These are phyloP conservation scores for Nicotiana otophora DNA, from an alignment of 257 asterid genomes.

Conservation along the genomic window DNA sequence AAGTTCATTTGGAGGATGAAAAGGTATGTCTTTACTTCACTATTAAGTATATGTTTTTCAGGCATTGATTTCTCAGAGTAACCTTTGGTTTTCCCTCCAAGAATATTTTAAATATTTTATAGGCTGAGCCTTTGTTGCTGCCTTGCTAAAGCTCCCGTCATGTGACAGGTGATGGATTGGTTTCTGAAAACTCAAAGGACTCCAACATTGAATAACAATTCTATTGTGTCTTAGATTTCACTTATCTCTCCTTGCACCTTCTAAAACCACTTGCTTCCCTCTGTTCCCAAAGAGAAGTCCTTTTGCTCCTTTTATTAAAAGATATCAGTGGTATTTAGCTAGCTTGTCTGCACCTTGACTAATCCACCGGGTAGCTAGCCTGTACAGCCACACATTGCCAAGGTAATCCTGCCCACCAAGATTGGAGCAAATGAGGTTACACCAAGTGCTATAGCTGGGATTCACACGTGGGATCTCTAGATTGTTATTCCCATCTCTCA, in stretches of 20 bases:
- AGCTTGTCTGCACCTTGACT: not conserved
- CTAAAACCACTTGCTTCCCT: not conserved
- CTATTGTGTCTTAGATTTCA: not conserved
- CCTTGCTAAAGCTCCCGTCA: not conserved
- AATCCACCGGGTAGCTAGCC: not conserved
- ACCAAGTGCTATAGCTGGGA: conserved; percentile 3
- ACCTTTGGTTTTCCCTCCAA: not conserved
- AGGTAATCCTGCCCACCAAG: not conserved
- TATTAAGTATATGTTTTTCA: not conserved
- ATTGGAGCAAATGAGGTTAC: not conserved
- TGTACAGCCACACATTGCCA: not conserved
- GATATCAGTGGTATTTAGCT: not conserved
- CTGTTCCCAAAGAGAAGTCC: not conserved
- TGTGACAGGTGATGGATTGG: not conserved
- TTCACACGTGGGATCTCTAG: not conserved
- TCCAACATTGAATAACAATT: not conserved
- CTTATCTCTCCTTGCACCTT: not conserved
- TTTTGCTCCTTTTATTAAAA: not conserved
- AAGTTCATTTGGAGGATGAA: conserved; percentile 85
- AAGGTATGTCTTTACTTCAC: conserved; percentile 48
- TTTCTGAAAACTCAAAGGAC: not conserved
- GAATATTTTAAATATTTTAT: not conserved
- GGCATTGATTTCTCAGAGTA: not conserved
- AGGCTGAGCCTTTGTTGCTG: not conserved
- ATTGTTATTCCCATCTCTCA: not conserved